Conservation (phyloP, 768 basidiomycete species). For the Leccinum olivaceopallidum region DNA sequence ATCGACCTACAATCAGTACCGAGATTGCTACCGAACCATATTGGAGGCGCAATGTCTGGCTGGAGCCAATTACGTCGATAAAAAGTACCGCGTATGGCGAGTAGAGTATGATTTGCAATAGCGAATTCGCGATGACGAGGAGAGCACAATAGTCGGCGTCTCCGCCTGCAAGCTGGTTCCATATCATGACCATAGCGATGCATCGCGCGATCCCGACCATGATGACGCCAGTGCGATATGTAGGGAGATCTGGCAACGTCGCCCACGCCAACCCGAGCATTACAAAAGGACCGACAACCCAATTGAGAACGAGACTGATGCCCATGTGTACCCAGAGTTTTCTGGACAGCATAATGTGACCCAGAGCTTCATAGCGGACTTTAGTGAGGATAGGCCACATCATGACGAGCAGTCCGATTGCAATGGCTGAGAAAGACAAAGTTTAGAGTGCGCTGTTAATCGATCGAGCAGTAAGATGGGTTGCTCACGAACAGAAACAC, state of each 20-base stretch:
- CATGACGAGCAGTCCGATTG: slow-evolving; percentile 80
- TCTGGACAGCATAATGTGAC: slow-evolving; percentile 50
- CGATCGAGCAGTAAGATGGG: background rate
- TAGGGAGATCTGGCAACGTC: slow-evolving; percentile 74
- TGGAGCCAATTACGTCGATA: slow-evolving; percentile 65
- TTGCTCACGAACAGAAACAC: slow-evolving; percentile 76
- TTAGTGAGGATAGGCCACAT: slow-evolving; percentile 85
- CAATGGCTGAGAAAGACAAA: slow-evolving; percentile 54
- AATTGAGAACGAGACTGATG: slow-evolving; percentile 71
- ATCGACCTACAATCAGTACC: slow-evolving; percentile 65
- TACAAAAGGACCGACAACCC: slow-evolving; percentile 77
- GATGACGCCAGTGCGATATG: slow-evolving; percentile 77
- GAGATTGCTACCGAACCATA: slow-evolving; percentile 65
- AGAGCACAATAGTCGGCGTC: slow-evolving; percentile 75
- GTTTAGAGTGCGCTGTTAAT: background rate
- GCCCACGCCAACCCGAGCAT: slow-evolving; percentile 91
- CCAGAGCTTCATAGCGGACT: slow-evolving; percentile 75
- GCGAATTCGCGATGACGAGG: slow-evolving; percentile 76
- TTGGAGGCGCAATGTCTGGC: slow-evolving; percentile 40
- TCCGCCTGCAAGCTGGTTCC: slow-evolving; percentile 74
- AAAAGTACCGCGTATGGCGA: slow-evolving; percentile 75
- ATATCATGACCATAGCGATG: slow-evolving; percentile 75
- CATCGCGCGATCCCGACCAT: slow-evolving; percentile 58
- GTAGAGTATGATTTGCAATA: slow-evolving; percentile 70
- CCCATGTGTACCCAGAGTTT: slow-evolving; percentile 66